Evolutionary conservation across 768 basidiomycete species (phyloP), one percentile per base, ranked within the genome.

Genomic region (Russula ochroleuca): DNA sequence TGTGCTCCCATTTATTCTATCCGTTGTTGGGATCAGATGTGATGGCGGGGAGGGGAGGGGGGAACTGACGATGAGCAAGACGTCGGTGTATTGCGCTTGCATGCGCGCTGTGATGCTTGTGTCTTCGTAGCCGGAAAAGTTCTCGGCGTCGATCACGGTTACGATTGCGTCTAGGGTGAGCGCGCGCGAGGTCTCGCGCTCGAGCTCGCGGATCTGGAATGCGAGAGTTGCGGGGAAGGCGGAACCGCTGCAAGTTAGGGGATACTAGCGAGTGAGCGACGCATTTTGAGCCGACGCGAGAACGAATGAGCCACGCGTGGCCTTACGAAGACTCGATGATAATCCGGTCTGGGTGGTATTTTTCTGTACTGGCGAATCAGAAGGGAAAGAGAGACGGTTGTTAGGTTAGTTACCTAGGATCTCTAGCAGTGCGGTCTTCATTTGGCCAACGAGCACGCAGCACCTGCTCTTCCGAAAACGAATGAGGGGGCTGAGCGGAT

Each of bases 161-260:
- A 94, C 80, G 62, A 97, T 95, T 0, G 91, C 89, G 69, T 98
- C 95, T 31, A 98, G 79, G 70, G 84, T 85, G 72, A 98, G 81
- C 53, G 87, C 90, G 13, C 84, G 81, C 21, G 78, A 71, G 2
- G 89, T 92, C 72, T 94, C 84, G 43, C 81, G 82, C 73, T 94
- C 94, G 25, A 98, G 78, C 72, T 95, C 88, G 43, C 92, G 87
- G 61, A 98, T 92, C 71, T 96, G 95, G 70, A 96, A 93, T 0
- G 94, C 95, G 38, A 98, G 80, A 1, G 94, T 96, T 2, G 95
- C 95, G 10, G 95, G 95, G 71, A 97, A 97, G 0, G 95, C 95
- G 9, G 93, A 95, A 13, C 95, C 95, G 40, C 92, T 94, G 69
- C 14, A 48, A 33, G 15, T 38, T 38, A 51, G 53, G 43, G 31